Percentiles rank a stretch among this genome's conserved stretches.
Conservation (phyloP, 2,329 filamentous ascomycete genomes). For the Ophiostoma himal-ulmi region DNA sequence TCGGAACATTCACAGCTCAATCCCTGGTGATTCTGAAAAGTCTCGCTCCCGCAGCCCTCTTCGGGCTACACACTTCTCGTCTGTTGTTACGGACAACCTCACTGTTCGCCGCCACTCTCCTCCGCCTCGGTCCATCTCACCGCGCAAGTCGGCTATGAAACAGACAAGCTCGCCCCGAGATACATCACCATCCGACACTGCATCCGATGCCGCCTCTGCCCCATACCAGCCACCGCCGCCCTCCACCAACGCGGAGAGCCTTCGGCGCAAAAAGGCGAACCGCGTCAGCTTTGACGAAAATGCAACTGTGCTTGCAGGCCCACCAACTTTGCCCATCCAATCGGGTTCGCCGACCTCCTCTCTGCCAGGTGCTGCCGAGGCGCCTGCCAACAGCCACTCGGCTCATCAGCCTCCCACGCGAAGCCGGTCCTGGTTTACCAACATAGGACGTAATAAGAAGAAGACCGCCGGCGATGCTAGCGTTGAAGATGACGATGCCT, state of each 20-base stretch:
- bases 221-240: not conserved
- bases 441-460: constrained; percentile 45
- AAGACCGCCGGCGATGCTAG: constrained; percentile 33
- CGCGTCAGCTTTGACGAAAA: constrained; percentile 76
- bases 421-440: constrained; percentile 49
- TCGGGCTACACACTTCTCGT: constrained; percentile 61
- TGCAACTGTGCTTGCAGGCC: constrained; percentile 30
- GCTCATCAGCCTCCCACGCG: constrained; percentile 11
- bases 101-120: constrained; percentile 58
- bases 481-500: constrained; percentile 55
- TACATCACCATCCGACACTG: constrained; percentile 46
- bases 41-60: constrained; percentile 56
- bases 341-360: not conserved
- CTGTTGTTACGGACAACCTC: constrained; percentile 44
- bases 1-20: constrained; percentile 20
- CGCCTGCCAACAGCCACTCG: constrained; percentile 12
- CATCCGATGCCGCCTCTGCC: constrained; percentile 37
- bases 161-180: constrained; percentile 52
- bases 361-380: constrained; percentile 18
- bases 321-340: constrained; percentile 26
- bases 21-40: constrained; percentile 29
- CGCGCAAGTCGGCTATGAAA: constrained; percentile 72
- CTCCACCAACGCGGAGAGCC: constrained; percentile 11
- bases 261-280: constrained; percentile 54
- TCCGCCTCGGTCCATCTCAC: constrained; percentile 64